Evolutionary conservation across 768 basidiomycete species (phyloP), one percentile per base, ranked within the genome.

Genomic region (Pisolithus sp.): DNA sequence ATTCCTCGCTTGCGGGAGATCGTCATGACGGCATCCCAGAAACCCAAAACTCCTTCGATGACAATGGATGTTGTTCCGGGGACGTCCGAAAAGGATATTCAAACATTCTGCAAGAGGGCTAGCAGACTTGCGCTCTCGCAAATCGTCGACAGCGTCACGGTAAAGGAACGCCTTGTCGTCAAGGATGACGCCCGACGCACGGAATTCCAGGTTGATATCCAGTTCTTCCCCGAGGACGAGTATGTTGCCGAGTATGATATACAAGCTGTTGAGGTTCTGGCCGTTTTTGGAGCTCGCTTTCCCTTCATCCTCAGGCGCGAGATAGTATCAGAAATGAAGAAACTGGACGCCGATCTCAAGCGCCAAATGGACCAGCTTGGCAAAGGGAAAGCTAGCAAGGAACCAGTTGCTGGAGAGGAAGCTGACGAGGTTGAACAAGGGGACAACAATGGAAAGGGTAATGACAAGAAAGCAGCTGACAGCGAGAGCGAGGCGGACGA

Each of bases 31-130:
- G 96, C 96, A 6, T 94, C 95, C 5, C 82, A 82, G 59, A 88
- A 93, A 58, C 95, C 94, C 47, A 95, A 93, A 68, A 99, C 96
- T 2, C 96, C 96, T 7, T 97, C 93, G 5, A 99, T 99, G 96
- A 83, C 76, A 30, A 87, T 98, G 75, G 79, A 77, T 42, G 76
- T 93, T 39, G 76, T 78, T 9, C 68, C 74, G 0, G 78, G 74
- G 24, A 70, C 80, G 24, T 58, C 79, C 4, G 68, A 73, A 20
- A 70, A 76, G 18, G 80, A 87, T 45, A 72, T 91, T 53, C 80
- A 81, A 48, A 62, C 71, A 8, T 97, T 98, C 73, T 91, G 93
- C 77, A 95, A 95, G 68, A 78, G 83, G 51, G 89, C 91, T 17
- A 92, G 85, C 57, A 83, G 83, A 15, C 77, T 98, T 48, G 82